A percentile compares a stretch with the other conserved stretches of the same genome.
These are phyloP conservation scores for Diaporthe citriasiana DNA, from an alignment of 2,329 filamentous ascomycete genomes.

Conservation along the genomic window DNA sequence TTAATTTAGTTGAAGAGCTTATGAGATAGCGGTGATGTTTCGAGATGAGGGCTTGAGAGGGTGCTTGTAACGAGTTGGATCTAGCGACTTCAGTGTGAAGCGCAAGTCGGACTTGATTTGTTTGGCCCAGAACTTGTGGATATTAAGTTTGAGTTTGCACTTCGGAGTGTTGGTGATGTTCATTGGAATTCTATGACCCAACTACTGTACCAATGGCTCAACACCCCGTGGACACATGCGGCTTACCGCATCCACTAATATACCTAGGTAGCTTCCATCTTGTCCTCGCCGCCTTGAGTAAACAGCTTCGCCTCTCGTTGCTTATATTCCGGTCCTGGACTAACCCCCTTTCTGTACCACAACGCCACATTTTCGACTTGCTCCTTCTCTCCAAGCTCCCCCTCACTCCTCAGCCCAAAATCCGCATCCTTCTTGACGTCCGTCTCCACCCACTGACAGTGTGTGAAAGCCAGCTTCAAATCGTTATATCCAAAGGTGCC, in stretches of 20 bases:
- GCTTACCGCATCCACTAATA: background rate
- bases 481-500: background rate
- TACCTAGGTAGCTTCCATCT: background rate
- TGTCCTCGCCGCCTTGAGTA: background rate
- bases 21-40: background rate
- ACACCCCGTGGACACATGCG: too few relatives aligned
- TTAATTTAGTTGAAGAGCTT: background rate
- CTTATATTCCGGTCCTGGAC: slow-evolving; percentile 13
- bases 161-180: background rate
- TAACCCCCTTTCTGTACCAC: slow-evolving; percentile 12
- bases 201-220: background rate
- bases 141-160: background rate
- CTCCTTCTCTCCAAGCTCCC: background rate
- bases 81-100: too few relatives aligned
- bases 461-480: slow-evolving; percentile 12
- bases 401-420: background rate
- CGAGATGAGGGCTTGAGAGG: background rate
- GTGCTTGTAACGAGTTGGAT: background rate
- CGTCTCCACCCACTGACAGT: slow-evolving; percentile 13
- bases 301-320: slow-evolving; percentile 5
- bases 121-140: too few relatives aligned
- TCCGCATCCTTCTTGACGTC: background rate
- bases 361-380: background rate
- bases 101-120: too few relatives aligned
- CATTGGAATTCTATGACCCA: background rate